Conservation (phyloP, 2,329 filamentous ascomycete species). For the Chrysoporthe deuterocubensis region DNA sequence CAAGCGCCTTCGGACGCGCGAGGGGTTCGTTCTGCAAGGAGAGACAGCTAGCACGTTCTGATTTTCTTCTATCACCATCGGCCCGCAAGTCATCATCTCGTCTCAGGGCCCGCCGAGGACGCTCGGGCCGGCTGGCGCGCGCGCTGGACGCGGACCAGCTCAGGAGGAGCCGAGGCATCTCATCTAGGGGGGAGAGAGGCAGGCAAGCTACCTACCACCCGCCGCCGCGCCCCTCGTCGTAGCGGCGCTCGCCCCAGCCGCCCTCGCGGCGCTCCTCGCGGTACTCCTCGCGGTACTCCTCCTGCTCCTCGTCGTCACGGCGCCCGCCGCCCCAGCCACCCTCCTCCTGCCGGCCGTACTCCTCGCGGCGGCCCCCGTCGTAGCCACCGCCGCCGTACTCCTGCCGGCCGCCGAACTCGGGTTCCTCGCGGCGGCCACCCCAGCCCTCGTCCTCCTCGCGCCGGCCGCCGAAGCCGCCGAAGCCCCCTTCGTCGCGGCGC, state of each 20-base stretch:
- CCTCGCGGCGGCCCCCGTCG: conserved; percentile 31
- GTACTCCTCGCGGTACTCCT: background rate
- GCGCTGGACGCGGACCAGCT: background rate
- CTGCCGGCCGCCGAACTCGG: conserved; percentile 22
- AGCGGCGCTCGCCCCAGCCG: background rate
- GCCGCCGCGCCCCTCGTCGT: background rate
- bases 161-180: background rate
- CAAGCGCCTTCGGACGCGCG: too few relatives aligned
- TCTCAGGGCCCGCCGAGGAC: background rate
- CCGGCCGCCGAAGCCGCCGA: conserved; percentile 32
- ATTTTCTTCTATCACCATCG: too few relatives aligned
- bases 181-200: background rate
- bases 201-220: background rate
- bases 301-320: background rate
- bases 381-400: conserved; percentile 29
- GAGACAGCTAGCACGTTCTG: background rate
- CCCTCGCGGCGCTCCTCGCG: background rate
- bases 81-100: background rate
- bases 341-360: conserved; percentile 25
- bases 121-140: background rate
- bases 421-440: conserved; percentile 22
- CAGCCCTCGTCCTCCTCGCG: conserved; percentile 31
- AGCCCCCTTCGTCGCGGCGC: conserved; percentile 29
- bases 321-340: conserved; percentile 3
- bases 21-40: background rate